Evolutionary conservation across 2,329 filamentous ascomycete genomes (phyloP).

Genomic region (Fulvia fulva): DNA sequence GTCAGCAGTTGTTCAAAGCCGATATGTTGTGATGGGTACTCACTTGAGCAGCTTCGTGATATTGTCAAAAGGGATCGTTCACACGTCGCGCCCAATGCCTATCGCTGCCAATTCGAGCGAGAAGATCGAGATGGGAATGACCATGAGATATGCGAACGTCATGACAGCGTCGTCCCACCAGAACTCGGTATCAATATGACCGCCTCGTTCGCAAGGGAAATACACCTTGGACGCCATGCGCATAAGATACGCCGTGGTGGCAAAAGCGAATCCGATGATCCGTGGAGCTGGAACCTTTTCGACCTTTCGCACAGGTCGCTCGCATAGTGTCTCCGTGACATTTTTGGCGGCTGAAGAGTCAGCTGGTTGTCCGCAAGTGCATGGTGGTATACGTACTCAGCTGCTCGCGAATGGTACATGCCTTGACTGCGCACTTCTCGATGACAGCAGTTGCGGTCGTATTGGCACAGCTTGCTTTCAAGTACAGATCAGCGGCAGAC

Average conservation of each 20-base stretch:
- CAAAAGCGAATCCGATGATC: background rate
- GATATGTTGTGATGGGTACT: background rate
- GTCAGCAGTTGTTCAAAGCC: background rate
- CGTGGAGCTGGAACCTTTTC: background rate
- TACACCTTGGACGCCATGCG: constrained; percentile 4
- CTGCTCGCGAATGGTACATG: constrained; percentile 1
- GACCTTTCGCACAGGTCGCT: background rate
- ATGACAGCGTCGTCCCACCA: constrained; percentile 5
- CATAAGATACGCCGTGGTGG: background rate
- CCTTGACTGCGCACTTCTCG: background rate
- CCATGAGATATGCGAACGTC: background rate
- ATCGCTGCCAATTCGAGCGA: background rate
- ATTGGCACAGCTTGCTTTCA: constrained; percentile 16
- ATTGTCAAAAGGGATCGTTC: constrained; percentile 12
- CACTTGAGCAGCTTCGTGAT: constrained; percentile 12
- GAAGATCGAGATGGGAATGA: background rate
- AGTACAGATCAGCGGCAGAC: no score
- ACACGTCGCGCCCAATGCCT: constrained; percentile 14
- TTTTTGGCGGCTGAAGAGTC: constrained; percentile 2
- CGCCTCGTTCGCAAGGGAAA: background rate
- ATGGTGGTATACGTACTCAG: constrained; percentile 2
- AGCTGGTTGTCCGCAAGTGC: background rate
- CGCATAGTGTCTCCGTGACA: constrained; percentile 2
- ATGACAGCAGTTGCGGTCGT: constrained; percentile 4
- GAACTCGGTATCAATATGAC: background rate